phyloP scores from a whole-genome alignment of 129 eudicot genomes.

The Pittosporum tobira region DNA sequence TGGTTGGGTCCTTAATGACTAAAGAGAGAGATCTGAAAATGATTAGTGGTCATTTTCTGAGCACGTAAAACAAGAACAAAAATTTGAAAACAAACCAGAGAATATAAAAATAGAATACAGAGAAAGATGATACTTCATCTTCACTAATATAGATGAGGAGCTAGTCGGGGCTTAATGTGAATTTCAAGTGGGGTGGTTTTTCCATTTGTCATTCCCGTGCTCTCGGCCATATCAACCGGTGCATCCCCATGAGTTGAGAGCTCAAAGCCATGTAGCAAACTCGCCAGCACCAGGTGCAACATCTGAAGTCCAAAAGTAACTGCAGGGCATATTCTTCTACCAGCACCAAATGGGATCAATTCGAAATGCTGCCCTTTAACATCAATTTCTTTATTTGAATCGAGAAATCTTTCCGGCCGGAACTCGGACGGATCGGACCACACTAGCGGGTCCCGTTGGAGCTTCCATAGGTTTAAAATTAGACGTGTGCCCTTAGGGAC shows the following conservation, averaged over 20 bases:
- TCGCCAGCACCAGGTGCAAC: slow-evolving; percentile 14
- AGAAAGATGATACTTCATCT: no score
- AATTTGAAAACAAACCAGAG: no score
- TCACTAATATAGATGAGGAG: not conserved
- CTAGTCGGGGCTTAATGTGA: slow-evolving; percentile 8
- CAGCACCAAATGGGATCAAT: slow-evolving; percentile 19
- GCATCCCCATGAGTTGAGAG: slow-evolving; percentile 12
- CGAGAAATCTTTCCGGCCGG: slow-evolving; percentile 12
- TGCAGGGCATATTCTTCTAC: slow-evolving; percentile 19
- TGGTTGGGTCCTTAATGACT: no score
- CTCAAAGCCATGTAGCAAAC: slow-evolving; percentile 12
- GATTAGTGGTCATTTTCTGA: no score
- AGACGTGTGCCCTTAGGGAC: not conserved
- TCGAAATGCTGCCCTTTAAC: slow-evolving; percentile 8
- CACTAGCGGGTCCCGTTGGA: slow-evolving; percentile 10
- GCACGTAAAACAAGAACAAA: no score
- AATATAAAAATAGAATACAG: no score
- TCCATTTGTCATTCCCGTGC: slow-evolving; percentile 11
- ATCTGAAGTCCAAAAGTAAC: slow-evolving; percentile 5
- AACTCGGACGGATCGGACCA: slow-evolving; percentile 14
- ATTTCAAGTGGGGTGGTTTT: slow-evolving; percentile 15
- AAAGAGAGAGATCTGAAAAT: no score
- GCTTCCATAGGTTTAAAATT: slow-evolving; percentile 6
- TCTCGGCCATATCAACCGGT: slow-evolving; percentile 13
- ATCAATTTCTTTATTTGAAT: not conserved